phyloP scores from a whole-genome alignment of 2,329 filamentous ascomycete species.

The Alternaria triticina region DNA sequence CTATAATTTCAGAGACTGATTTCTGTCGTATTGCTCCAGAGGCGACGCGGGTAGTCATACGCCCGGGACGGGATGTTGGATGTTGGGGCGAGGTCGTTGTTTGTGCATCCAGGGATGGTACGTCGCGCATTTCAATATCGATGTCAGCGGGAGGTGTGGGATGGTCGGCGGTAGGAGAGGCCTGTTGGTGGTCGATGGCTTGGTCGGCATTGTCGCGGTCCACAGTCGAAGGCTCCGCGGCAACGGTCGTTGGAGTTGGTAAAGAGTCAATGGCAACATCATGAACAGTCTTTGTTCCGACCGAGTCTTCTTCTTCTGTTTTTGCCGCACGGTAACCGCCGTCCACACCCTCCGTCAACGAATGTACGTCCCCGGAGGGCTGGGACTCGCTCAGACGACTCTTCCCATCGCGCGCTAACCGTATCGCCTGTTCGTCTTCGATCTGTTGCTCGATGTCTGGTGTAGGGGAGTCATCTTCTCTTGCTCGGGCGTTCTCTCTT shows the following conservation, averaged over 20 bases:
- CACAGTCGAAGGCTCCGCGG: slow-evolving; percentile 36
- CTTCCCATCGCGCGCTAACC: slow-evolving; percentile 43
- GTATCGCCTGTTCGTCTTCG: slow-evolving; percentile 60
- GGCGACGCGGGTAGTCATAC: slow-evolving; percentile 72
- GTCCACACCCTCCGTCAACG: slow-evolving; percentile 35
- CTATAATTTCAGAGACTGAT: slow-evolving; percentile 75
- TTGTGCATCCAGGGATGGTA: slow-evolving; percentile 16
- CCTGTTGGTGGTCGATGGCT: slow-evolving; percentile 10
- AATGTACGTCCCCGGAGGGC: slow-evolving; percentile 9
- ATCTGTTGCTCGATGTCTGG: slow-evolving; percentile 65
- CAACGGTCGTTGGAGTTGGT: slow-evolving; percentile 45
- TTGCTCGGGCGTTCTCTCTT: slow-evolving; percentile 43
- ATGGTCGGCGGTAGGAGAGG: slow-evolving; percentile 30
- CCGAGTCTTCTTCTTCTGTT: slow-evolving; percentile 7
- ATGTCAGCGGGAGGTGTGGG: slow-evolving; percentile 46
- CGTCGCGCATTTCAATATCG: slow-evolving; percentile 45
- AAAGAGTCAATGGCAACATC: slow-evolving; percentile 41
- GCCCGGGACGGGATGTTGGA: slow-evolving; percentile 47
- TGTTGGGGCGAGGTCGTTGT: slow-evolving; percentile 30
- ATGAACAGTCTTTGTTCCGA: slow-evolving; percentile 16
- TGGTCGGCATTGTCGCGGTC: slow-evolving; percentile 32
- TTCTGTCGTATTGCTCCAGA: slow-evolving; percentile 75
- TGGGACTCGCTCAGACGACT: slow-evolving; percentile 30
- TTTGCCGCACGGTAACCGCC: slow-evolving; percentile 19
- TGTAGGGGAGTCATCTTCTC: slow-evolving; percentile 56